Evolutionary conservation across 2,329 filamentous ascomycete genomes (phyloP).

Genomic region (Dothistroma septosporum): DNA sequence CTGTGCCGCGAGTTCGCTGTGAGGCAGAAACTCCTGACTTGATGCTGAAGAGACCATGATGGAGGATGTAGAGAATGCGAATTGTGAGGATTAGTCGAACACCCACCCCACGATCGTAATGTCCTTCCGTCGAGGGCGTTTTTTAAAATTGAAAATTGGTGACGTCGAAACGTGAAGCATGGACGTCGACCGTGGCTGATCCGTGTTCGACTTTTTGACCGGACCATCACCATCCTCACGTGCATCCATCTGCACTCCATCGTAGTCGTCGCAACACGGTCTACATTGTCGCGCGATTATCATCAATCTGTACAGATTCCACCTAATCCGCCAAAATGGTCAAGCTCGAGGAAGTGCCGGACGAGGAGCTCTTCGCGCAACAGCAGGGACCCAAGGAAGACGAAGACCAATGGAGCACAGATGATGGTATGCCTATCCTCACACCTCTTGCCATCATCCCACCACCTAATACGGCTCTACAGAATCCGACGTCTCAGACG

Average conservation of each 20-base stretch:
- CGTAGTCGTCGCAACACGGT: not conserved
- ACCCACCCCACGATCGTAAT: not conserved
- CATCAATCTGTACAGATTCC: not conserved
- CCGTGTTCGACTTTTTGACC: not conserved
- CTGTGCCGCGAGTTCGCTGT: not conserved
- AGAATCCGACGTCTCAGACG: conserved; percentile 72
- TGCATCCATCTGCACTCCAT: not conserved
- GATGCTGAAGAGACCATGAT: not conserved
- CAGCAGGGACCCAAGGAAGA: conserved; percentile 62
- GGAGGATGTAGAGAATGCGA: not conserved
- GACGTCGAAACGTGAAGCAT: not conserved
- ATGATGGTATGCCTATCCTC: conserved; percentile 64
- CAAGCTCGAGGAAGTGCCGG: conserved; percentile 92
- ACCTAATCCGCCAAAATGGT: conserved; percentile 63
- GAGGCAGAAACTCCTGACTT: not conserved
- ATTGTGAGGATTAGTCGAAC: not conserved
- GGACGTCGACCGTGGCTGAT: not conserved
- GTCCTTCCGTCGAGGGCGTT: not conserved
- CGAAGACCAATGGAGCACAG: conserved; percentile 81
- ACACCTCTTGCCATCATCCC: conserved; percentile 8
- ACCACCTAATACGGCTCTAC: conserved; percentile 7
- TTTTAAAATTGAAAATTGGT: not conserved
- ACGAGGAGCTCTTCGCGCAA: conserved; percentile 81
- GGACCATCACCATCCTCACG: not conserved
- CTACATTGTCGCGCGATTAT: not conserved